A percentile compares a stretch with the other conserved stretches of the same genome.
These are phyloP conservation scores for Pseudocercospora eumusae DNA, from an alignment of 2,329 filamentous ascomycete species.

Conservation along the genomic window DNA sequence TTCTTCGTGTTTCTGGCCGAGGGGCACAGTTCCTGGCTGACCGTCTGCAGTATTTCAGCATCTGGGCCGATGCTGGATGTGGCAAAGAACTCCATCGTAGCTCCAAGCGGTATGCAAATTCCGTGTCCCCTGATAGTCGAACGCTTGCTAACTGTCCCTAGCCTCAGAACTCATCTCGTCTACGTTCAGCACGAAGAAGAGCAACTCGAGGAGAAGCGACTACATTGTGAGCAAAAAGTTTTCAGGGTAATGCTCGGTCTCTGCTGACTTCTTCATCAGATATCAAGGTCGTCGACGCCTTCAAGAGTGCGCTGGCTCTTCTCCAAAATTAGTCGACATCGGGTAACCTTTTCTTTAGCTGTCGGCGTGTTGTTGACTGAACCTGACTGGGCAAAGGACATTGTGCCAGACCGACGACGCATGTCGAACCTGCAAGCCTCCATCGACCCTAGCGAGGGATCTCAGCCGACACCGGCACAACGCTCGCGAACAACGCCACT, in stretches of 20 bases:
- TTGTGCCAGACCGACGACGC: constrained; percentile 12
- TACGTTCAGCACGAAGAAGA: constrained; percentile 75
- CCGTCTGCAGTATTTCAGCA: constrained; percentile 66
- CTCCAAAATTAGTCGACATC: constrained; percentile 35
- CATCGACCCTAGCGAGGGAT: not conserved
- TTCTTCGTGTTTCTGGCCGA: not conserved
- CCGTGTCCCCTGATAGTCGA: not conserved
- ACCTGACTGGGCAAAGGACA: constrained; percentile 27
- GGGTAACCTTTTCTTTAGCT: constrained; percentile 30
- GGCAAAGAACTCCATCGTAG: constrained; percentile 74
- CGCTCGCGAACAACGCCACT: not conserved
- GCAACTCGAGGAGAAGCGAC: constrained; percentile 69
- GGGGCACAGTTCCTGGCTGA: constrained; percentile 3
- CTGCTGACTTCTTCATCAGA: constrained; percentile 41
- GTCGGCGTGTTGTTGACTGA: constrained; percentile 25
- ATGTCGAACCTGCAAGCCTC: constrained; percentile 6
- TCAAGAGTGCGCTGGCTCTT: constrained; percentile 52
- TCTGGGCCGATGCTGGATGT: constrained; percentile 74
- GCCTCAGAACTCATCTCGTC: constrained; percentile 74
- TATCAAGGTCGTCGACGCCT: constrained; percentile 50
- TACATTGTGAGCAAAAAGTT: constrained; percentile 67
- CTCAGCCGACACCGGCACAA: not conserved
- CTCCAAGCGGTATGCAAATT: constrained; percentile 64
- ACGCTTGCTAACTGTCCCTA: constrained; percentile 39
- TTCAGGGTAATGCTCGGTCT: not conserved